These are phyloP conservation scores for Ophiosphaerella korrae DNA, from an alignment of 2,329 filamentous ascomycete species.

Conservation along the genomic window DNA sequence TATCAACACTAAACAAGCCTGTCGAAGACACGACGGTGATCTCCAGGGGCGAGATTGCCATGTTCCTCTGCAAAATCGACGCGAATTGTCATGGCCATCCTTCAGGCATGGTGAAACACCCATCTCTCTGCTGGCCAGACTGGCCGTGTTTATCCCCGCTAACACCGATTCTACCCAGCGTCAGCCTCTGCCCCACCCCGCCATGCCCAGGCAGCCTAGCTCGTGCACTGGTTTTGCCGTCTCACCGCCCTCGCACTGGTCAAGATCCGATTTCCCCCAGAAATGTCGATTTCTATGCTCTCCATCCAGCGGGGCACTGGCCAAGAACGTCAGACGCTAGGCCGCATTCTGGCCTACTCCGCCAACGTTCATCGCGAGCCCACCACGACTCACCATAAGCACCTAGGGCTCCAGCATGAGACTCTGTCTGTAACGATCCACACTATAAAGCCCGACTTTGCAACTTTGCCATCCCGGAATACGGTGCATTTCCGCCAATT, in stretches of 20 bases:
- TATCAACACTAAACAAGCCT: too few relatives aligned
- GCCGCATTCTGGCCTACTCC: constrained; percentile 17
- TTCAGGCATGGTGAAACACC: constrained; percentile 25
- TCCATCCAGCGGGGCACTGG: constrained; percentile 14
- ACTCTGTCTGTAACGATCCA: not conserved
- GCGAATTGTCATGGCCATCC: constrained; percentile 2
- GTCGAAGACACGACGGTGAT: not conserved
- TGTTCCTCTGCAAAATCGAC: not conserved
- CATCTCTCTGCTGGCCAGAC: constrained; percentile 25
- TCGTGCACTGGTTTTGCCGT: constrained; percentile 1
- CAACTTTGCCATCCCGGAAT: too few relatives aligned
- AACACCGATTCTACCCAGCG: constrained; percentile 26
- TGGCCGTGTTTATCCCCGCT: constrained; percentile 14
- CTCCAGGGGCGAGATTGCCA: not conserved
- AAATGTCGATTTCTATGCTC: constrained; percentile 30
- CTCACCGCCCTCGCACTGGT: constrained; percentile 29
- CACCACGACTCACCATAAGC: constrained; percentile 15
- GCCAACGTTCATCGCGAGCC: constrained; percentile 17
- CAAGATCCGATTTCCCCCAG: constrained; percentile 29
- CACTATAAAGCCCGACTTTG: not conserved
- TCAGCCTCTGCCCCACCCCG: constrained; percentile 29
- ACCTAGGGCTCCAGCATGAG: not conserved
- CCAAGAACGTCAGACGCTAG: constrained; percentile 19
- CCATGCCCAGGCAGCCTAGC: constrained; percentile 2
- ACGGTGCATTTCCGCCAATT: too few relatives aligned